Evolutionary conservation across 768 basidiomycete genomes (phyloP).

Genomic region (Lenzites betulinus): DNA sequence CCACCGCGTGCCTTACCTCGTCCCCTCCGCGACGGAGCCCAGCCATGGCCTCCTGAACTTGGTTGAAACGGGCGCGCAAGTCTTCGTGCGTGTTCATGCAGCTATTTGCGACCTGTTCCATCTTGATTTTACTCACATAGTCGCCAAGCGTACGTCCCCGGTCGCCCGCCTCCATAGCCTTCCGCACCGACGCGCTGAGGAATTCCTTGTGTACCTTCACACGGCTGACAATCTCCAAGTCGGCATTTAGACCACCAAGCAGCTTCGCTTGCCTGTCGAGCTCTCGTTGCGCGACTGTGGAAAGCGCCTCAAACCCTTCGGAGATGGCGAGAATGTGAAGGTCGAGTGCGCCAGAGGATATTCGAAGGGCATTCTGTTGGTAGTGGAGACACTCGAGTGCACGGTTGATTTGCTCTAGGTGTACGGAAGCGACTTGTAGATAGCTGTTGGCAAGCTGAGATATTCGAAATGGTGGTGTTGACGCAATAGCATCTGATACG

Average conservation of each 20-base stretch:
- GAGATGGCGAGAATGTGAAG: constrained; percentile 69
- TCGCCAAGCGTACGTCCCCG: constrained; percentile 71
- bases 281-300: constrained; percentile 63
- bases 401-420: constrained; percentile 62
- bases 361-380: constrained; percentile 70
- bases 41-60: constrained; percentile 54
- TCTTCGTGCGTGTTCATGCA: constrained; percentile 74
- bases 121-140: constrained; percentile 77
- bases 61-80: constrained; percentile 52
- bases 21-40: constrained; percentile 61
- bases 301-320: constrained; percentile 73
- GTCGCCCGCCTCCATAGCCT: constrained; percentile 71
- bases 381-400: constrained; percentile 54
- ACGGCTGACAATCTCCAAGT: constrained; percentile 67
- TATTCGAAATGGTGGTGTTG: constrained; percentile 73
- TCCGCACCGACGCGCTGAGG: constrained; percentile 63
- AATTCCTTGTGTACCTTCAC: constrained; percentile 77
- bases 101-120: constrained; percentile 76
- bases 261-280: constrained; percentile 66
- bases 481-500: constrained; percentile 54
- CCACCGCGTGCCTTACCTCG: constrained; percentile 52
- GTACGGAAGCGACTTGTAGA: constrained; percentile 60
- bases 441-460: constrained; percentile 69
- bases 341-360: constrained; percentile 74
- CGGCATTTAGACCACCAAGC: constrained; percentile 65